phyloP scores from a whole-genome alignment of 768 basidiomycete species.

The Lactarius psammicola region DNA sequence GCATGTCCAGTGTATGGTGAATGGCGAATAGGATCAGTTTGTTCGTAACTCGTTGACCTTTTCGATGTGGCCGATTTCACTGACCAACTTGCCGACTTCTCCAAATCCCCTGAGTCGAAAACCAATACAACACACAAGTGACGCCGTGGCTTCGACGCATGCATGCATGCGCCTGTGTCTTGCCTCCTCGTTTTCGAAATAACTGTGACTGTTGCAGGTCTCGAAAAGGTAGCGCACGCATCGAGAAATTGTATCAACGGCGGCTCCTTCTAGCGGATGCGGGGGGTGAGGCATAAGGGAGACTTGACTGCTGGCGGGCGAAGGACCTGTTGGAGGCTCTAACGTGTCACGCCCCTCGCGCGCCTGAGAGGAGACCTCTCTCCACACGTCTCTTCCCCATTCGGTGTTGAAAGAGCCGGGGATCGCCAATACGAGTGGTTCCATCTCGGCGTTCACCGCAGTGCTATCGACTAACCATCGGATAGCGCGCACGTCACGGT shows the following conservation, averaged over 20 bases:
- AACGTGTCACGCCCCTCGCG: background rate
- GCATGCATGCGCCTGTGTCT: background rate
- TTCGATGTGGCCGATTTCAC: background rate
- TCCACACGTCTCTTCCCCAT: slow-evolving; percentile 1
- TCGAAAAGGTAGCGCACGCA: background rate
- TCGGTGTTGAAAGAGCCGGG: background rate
- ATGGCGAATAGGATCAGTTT: background rate
- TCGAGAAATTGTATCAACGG: background rate
- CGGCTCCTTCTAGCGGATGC: background rate
- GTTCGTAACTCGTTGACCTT: background rate
- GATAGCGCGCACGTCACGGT: background rate
- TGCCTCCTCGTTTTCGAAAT: background rate
- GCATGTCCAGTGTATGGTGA: slow-evolving; percentile 7
- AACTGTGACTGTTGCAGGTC: background rate
- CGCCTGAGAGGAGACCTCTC: background rate
- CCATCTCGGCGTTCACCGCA: background rate
- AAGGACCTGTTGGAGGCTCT: no score
- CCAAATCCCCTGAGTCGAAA: background rate
- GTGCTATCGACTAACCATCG: background rate
- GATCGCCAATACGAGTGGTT: background rate
- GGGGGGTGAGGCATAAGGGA: fast-evolving
- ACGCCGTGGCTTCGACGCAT: background rate
- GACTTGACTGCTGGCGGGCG: background rate
- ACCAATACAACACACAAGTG: background rate
- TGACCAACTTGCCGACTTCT: background rate